Conservation (phyloP, 2,329 filamentous ascomycete genomes). For the Penicillium sp. region DNA sequence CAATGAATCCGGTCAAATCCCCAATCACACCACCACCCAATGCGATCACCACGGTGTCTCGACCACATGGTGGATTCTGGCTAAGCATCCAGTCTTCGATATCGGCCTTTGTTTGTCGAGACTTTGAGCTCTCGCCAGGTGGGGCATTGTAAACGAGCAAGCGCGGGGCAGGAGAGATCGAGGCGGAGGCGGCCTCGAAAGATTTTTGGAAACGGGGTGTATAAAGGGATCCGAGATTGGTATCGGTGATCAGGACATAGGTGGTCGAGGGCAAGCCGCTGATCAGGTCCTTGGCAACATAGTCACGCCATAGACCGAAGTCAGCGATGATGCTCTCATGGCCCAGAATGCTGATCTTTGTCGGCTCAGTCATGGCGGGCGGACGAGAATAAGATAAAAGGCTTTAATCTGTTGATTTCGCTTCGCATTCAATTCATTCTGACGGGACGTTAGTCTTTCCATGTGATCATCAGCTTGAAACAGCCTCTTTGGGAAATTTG, state of each 20-base stretch:
- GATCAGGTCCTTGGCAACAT: conserved; percentile 75
- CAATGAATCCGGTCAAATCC: conserved; percentile 95
- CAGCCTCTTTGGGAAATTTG: conserved; percentile 5
- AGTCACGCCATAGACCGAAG: conserved; percentile 80
- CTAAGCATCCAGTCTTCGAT: conserved; percentile 97
- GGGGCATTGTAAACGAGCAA: conserved; percentile 81
- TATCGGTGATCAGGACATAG: conserved; percentile 95
- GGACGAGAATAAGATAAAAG: conserved; percentile 6
- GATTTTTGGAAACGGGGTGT: conserved; percentile 66
- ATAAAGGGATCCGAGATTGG: conserved; percentile 77
- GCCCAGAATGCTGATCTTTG: conserved; percentile 73
- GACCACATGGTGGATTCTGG: conserved; percentile 73
- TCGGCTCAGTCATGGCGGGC: conserved; percentile 40
- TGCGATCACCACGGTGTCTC: conserved; percentile 91
- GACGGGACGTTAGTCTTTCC: conserved; percentile 11
- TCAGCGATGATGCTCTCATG: conserved; percentile 88
- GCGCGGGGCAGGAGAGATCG: conserved; percentile 50
- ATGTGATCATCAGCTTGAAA: neutral
- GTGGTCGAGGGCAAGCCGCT: conserved; percentile 74
- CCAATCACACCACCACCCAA: conserved; percentile 95
- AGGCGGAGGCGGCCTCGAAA: conserved; percentile 51
- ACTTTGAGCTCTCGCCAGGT: conserved; percentile 90
- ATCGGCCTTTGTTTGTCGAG: conserved; percentile 84
- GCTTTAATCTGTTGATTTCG: conserved; percentile 5
- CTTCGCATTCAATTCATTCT: conserved; percentile 22